These are phyloP conservation scores for Peribolospora baueri DNA, from an alignment of 768 basidiomycete species.

Conservation along the genomic window DNA sequence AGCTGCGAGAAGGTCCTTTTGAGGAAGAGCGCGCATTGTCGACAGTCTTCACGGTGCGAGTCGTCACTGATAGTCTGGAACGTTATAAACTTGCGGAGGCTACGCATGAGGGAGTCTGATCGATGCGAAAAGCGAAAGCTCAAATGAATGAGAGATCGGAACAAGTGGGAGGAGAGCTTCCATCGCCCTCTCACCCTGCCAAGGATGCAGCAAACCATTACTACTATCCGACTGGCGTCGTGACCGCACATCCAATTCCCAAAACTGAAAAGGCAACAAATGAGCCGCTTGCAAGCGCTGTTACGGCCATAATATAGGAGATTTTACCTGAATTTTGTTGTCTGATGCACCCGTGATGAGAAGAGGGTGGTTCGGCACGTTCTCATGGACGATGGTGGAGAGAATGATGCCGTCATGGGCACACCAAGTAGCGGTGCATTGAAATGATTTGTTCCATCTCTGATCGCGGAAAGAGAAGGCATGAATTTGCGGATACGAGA, in stretches of 20 bases:
- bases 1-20: conserved; percentile 68
- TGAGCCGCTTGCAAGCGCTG: too few relatives aligned
- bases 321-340: conserved; percentile 46
- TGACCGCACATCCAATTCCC: too few relatives aligned
- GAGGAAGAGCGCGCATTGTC: conserved; percentile 81
- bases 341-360: conserved; percentile 69
- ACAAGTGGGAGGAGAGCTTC: too few relatives aligned
- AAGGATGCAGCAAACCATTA: too few relatives aligned
- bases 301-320: neutral
- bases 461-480: conserved; percentile 15
- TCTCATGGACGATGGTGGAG: conserved; percentile 39
- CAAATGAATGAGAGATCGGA: too few relatives aligned
- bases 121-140: too few relatives aligned
- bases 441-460: conserved; percentile 65
- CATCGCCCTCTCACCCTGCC: too few relatives aligned
- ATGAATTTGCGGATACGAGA: too few relatives aligned
- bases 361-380: conserved; percentile 5
- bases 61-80: conserved; percentile 61
- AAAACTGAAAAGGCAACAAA: too few relatives aligned
- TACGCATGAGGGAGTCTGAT: neutral
- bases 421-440: conserved; percentile 57
- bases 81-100: conserved; percentile 38
- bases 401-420: conserved; percentile 68
- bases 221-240: too few relatives aligned
- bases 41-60: conserved; percentile 46